Evolutionary conservation across 2,329 filamentous ascomycete genomes (phyloP), one percentile per base, ranked within the genome.

Genomic region (Penicillium hesseltinei): DNA sequence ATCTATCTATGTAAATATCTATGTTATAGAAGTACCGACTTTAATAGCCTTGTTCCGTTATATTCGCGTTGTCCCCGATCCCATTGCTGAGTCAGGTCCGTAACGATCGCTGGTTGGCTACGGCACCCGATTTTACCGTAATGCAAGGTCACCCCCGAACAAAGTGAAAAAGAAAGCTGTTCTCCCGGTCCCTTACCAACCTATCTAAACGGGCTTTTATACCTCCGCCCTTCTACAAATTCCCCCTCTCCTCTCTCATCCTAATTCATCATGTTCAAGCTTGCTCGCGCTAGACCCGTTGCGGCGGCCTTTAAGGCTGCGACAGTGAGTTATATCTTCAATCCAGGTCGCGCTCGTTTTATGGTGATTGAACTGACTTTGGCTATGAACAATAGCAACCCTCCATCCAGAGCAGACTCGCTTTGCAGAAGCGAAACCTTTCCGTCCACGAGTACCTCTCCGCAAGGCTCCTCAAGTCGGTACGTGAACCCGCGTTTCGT

Each of bases 371-470:
- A 53, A 42, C 57, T 58, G 39, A 62, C 52, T 57, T 46, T 57
- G 42, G 25, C 25, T 10, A 33, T 54, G 33, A 21, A 45, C 45
- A 61, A 66, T 81, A 90, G 80, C 84, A 87, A 71, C 77, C 79
- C 51, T 79, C 82, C 58, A 68, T 82, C 64, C 80, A 78, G 70
- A 79, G 75, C 69, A 77, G 80, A 57, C 58, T 84, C 71, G 84
- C 80, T 68, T 84, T 82, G 73, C 92, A 97, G 81, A 86, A 84
- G 79, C 87, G 94, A 82, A 88, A 89, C 73, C 86, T 99, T 75
- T 94, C 91, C 75, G 96, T 99, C 73, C 94, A 99, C 84, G 94
- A 99, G 82, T 97, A 97, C 82, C 89, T 93, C 73, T 97, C 94
- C 70, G 91, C 92, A 70, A 90, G 92, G 77, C 88, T 99, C 68